Evolutionary conservation across 495 filamentous ascomycete genomes (phyloP), one percentile per base, ranked within the genome.

Genomic region (Penicillium cataractarum): DNA sequence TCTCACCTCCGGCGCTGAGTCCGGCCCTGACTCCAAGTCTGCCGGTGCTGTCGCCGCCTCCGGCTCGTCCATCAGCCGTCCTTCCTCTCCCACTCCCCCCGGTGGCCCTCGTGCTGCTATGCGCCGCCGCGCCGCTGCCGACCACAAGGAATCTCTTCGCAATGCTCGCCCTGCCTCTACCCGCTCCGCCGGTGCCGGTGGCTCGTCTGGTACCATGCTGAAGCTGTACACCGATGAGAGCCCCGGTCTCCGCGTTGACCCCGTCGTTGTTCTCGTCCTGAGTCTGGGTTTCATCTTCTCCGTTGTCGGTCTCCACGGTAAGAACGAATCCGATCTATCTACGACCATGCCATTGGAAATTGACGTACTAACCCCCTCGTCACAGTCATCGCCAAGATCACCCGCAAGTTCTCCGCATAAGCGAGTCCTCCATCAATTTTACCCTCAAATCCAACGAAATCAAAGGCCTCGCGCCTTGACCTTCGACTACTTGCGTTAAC

Each of bases 221-320:
- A 92, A 94, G 78, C 90, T 99, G n/a, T 99, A 99, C 85, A 99
- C 95, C 40, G 95, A 99, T 72, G 95, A 99, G 84, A 92, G 88
- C 64, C 94, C 96, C 60, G 95, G 95, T 62, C 79, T 99, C 65
- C 94, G 97, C 77, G 95, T 99, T 60, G 95, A 99, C 74, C 95
- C 95, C 21, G 93, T 99, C 39, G 92, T 99, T 55, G 95, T 99
- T 49, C 82, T 99, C 71, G 93, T 96, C 62, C 84, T 99, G 65
- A 93, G 89, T 64, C 83, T 99, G 64, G 95, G 94, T 46, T 99
- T 99, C 80, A 99, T 99, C 76, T 96, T 98, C 82, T 95, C 91
- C 69, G 95, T 99, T 74, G 95, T 99, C 69, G 93, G 92, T 68
- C 82, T 99, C 75, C 95, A 99, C 78, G 90, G 95, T 99, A 87